Evolutionary conservation across 495 filamentous ascomycete genomes (phyloP), one percentile per base, ranked within the genome.

Genomic region (Trichoderma gamsii): DNA sequence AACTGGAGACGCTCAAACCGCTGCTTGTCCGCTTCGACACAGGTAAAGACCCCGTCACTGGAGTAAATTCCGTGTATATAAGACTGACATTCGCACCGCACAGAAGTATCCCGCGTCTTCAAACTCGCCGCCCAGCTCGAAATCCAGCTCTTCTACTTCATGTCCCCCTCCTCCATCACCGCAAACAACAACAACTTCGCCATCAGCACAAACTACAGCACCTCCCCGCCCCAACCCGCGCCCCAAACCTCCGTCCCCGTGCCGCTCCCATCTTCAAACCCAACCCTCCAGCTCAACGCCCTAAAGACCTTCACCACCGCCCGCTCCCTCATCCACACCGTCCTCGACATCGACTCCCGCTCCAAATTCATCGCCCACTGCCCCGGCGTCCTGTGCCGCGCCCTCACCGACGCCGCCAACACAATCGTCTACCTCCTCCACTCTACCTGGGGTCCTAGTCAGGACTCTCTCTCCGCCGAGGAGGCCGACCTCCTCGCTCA

Each of bases 101-200:
- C 78, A 73, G 79, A 81, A 46, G 69, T 80, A 4, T 79, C 79
- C 70, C 68, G 73, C 27, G 77, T 82, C 67, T 79, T 76, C 64
- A 73, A 78, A 9, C 67, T 81, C 7, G 75, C 79, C 0, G 77
- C 79, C 11, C 74, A 73, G 35, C 75, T 82, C 9, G 80, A 82
- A 13, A 80, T 82, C 64, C 80, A 82, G 64, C 73, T 72, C 15
- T 82, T 77, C 73, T 82, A 82, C 73, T 73, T 82, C 68, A 78
- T 81, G 70, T 79, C 79, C 35, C 70, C 75, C 1, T 75, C 77
- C 1, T 73, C 73, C 59, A 32, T 61, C 56, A 61, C 56, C 56
- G 11, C 56, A 27, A 29, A 18, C 23, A 61, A 61, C 56, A 67
- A 71, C 43, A 66, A 73, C 13, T 73, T 72, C 49, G 72, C 70